phyloP scores from a whole-genome alignment of 441 rosid genomes.

The Pelargonium cotyledonis region DNA sequence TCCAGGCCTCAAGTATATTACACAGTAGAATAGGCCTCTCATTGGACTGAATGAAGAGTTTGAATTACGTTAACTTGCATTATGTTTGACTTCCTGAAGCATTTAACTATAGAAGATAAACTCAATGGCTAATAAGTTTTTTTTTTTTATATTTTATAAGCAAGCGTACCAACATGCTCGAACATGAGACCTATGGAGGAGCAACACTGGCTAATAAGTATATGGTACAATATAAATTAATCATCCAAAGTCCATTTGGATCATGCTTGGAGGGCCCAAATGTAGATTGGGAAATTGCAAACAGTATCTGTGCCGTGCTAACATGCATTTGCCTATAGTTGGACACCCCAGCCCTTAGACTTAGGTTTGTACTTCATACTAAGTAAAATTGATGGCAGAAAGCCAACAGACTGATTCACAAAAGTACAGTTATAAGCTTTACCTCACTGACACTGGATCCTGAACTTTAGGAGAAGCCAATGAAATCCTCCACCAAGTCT shows the following conservation, averaged over 20 bases:
- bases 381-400: slow-evolving; percentile 1
- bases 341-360: not conserved
- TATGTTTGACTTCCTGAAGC: slow-evolving; percentile 1
- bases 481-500: slow-evolving; percentile 79
- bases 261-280: not conserved
- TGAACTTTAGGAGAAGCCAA: slow-evolving; percentile 74
- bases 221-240: not conserved
- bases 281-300: not conserved
- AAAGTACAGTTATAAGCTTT: slow-evolving; percentile 13
- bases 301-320: not conserved
- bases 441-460: slow-evolving; percentile 49
- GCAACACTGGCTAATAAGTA: not conserved
- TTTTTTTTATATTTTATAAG: no score
- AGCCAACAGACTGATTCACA: not conserved
- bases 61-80: slow-evolving; percentile 6
- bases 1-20: slow-evolving; percentile 85
- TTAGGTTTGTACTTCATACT: not conserved
- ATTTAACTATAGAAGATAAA: slow-evolving; percentile 9
- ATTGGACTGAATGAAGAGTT: slow-evolving; percentile 50
- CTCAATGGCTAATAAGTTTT: no score
- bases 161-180: no score
- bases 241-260: not conserved
- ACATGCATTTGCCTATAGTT: slow-evolving; percentile 2
- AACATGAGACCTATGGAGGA: no score
- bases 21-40: slow-evolving; percentile 92